These are phyloP conservation scores for Isoetes taiwanensis DNA, from an alignment of 75 land plant genomes.

Conservation along the genomic window DNA sequence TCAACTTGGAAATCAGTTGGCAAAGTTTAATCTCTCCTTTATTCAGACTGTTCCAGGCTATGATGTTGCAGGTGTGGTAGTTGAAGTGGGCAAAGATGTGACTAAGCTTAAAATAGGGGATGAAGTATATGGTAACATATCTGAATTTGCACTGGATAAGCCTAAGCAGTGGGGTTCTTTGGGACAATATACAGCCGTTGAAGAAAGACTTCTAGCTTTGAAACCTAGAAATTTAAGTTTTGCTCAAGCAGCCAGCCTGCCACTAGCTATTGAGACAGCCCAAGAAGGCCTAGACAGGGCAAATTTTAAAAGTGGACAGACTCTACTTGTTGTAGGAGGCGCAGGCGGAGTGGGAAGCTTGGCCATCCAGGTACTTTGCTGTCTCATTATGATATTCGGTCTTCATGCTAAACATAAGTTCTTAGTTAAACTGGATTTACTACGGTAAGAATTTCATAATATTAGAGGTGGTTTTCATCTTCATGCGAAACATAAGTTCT, in stretches of 20 bases:
- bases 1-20: neutral
- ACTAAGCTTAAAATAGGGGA: constrained; percentile 33
- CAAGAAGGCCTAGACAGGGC: constrained; percentile 28
- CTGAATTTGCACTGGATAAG: constrained; percentile 14
- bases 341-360: constrained; percentile 37
- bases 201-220: constrained; percentile 29
- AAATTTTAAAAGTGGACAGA: constrained; percentile 24
- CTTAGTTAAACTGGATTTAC: too few species aligned
- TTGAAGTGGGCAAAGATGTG: constrained; percentile 28
- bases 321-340: constrained; percentile 28
- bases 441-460: too few species aligned
- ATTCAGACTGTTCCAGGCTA: constrained; percentile 38
- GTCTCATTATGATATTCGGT: too few species aligned
- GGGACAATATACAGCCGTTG: constrained; percentile 35
- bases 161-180: constrained; percentile 30
- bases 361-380: constrained; percentile 26
- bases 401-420: too few species aligned
- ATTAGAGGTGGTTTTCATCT: too few species aligned
- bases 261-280: constrained; percentile 32
- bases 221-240: constrained; percentile 31
- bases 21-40: neutral
- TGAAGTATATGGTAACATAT: constrained; percentile 39
- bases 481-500: too few species aligned
- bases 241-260: constrained; percentile 39
- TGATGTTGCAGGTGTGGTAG: constrained; percentile 38